Evolutionary conservation across 768 basidiomycete species (phyloP), one percentile per base, ranked within the genome.

Genomic region (Filobasidium wieringae): DNA sequence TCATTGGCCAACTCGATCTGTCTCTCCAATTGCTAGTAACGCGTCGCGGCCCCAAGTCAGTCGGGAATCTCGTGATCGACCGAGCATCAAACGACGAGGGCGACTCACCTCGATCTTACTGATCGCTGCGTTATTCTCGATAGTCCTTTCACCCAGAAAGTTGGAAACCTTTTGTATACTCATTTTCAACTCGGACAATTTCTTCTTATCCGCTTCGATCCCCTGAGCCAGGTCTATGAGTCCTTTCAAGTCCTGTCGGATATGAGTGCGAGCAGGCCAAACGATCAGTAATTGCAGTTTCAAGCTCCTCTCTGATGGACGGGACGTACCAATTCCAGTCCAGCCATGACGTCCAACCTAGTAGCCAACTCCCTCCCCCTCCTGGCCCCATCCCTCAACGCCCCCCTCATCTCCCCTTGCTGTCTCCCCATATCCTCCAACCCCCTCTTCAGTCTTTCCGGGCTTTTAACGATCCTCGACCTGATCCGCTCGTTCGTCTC

Each of bases 41-140:
- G 14, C 24, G 17, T 5, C 43, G 29, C 22, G 19, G 4, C 3
- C n/a, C n/a, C n/a, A n/a, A n/a, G n/a, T 47, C 7, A 47, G 43
- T 24, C 22, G 22, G 43, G 2, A 22, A 24, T 24, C 19, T 5
- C 22, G 43, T n/a, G n/a, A 37, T 37, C 36, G 9, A 9, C 29
- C 43, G 7, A 19, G 14, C 4, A 19, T 47, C 43, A 27, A 5
- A 4, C 17, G 17, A n/a, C n/a, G n/a, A n/a, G 5, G 43, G 22
- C 29, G 4, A 5, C n/a, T 6, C n/a, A 47, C 43, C 43, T 47
- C 43, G 43, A 47, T 47, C 14, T 47, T 47, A 22, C 43, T 47
- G 43, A 47, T 47, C 43, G 43, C 43, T 24, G 43, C 43, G 29
- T 47, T 47, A 14, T 47, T 47, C 43, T 47, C 43, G n/a, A 47